Conservation (phyloP, 306 rosid species). For the Malus orientalis region DNA sequence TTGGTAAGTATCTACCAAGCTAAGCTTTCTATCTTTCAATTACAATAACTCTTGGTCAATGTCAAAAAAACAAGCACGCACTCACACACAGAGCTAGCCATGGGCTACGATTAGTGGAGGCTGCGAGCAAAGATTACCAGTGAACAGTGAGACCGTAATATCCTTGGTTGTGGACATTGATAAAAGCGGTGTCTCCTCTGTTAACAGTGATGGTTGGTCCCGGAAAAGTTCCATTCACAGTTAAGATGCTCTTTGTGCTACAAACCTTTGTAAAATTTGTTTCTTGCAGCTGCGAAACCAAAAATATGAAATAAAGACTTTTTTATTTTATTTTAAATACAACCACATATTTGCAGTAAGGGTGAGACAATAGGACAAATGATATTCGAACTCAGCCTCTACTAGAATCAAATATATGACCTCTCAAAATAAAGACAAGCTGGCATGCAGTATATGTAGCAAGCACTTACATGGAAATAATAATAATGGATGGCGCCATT, state of each 20-base stretch:
- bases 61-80: background rate
- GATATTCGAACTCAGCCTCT: background rate
- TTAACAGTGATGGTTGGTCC: slow-evolving; percentile 19
- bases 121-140: background rate
- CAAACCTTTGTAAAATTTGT: slow-evolving; percentile 12
- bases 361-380: background rate
- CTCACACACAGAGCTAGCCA: no score
- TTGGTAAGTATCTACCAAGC: background rate
- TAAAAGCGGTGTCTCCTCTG: slow-evolving; percentile 9
- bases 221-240: slow-evolving; percentile 20
- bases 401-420: background rate
- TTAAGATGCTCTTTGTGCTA: slow-evolving; percentile 15
- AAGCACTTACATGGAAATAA: slow-evolving; percentile 1
- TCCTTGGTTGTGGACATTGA: slow-evolving; percentile 22
- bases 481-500: background rate
- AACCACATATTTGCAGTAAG: no score
- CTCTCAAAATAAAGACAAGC: background rate
- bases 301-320: no score
- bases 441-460: background rate
- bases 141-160: slow-evolving; percentile 22
- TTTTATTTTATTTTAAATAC: no score
- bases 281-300: slow-evolving; percentile 6
- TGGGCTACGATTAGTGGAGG: no score
- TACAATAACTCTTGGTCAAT: background rate
- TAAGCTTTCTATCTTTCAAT: background rate